A percentile compares a stretch with the other conserved stretches of the same genome.
phyloP scores from a whole-genome alignment of 202 grass and related monocot species.

The Panicum virgatum region DNA sequence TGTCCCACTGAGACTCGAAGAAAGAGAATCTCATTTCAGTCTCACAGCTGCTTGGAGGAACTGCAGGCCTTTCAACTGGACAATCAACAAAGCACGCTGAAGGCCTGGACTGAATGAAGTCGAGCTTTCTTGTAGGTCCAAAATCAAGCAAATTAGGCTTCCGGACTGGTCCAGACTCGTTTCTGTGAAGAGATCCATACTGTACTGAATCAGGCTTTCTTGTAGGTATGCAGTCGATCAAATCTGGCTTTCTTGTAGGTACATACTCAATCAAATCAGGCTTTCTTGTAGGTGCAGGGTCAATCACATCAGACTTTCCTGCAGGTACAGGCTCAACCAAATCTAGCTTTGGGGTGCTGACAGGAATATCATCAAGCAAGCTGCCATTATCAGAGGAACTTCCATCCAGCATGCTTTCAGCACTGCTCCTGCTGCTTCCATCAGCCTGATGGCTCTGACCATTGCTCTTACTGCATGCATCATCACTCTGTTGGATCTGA shows the following conservation, averaged over 20 bases:
- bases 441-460: slow-evolving; percentile 36
- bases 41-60: slow-evolving; percentile 32
- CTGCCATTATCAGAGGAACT: slow-evolving; percentile 45
- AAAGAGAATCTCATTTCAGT: slow-evolving; percentile 55
- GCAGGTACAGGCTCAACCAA: slow-evolving; percentile 8
- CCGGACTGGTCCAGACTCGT: neutral
- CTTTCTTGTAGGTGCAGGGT: neutral
- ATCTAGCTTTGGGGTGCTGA: slow-evolving; percentile 28
- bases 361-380: slow-evolving; percentile 42
- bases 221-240: slow-evolving; percentile 12
- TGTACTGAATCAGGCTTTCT: slow-evolving; percentile 1
- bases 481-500: slow-evolving; percentile 41
- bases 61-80: slow-evolving; percentile 39
- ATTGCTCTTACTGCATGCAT: slow-evolving; percentile 49
- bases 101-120: slow-evolving; percentile 40
- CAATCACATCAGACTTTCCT: slow-evolving; percentile 14
- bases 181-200: slow-evolving; percentile 17
- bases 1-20: slow-evolving; percentile 67
- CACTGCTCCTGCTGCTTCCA: slow-evolving; percentile 37
- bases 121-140: slow-evolving; percentile 29
- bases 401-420: slow-evolving; percentile 41
- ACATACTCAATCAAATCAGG: neutral
- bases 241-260: slow-evolving; percentile 7
- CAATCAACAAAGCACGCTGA: slow-evolving; percentile 37
- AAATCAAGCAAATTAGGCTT: slow-evolving; percentile 33